These are phyloP conservation scores for Mycena vulgaris DNA, from an alignment of 768 basidiomycete genomes.

Conservation along the genomic window DNA sequence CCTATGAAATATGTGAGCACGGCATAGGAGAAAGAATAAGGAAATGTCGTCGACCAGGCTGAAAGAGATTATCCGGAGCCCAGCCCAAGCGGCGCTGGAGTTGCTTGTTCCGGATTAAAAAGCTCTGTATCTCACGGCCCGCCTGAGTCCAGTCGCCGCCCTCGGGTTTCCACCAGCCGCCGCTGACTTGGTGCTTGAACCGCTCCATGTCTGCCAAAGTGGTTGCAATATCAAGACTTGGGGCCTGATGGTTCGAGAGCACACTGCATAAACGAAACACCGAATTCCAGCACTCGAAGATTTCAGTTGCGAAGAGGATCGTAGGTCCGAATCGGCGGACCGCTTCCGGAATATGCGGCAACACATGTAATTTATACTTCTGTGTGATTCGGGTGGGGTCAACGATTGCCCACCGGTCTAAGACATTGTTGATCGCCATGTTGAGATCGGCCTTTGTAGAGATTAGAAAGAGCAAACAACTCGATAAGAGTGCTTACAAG, in stretches of 20 bases:
- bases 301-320: background rate
- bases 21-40: no score
- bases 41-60: no score
- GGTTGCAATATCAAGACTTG: slow-evolving; percentile 12
- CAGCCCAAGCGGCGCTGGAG: background rate
- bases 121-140: background rate
- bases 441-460: slow-evolving; percentile 28
- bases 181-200: slow-evolving; percentile 19
- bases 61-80: background rate
- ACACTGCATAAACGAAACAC: slow-evolving; percentile 11
- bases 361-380: slow-evolving; percentile 9
- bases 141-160: background rate
- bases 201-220: slow-evolving; percentile 25
- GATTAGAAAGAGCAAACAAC: background rate
- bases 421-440: slow-evolving; percentile 35
- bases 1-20: no score
- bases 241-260: slow-evolving; percentile 7
- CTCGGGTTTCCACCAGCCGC: slow-evolving; percentile 11
- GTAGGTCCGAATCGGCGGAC: slow-evolving; percentile 9
- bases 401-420: slow-evolving; percentile 24
- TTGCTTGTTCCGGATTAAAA: background rate
- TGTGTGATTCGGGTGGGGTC: slow-evolving; percentile 44
- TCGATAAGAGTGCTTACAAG: background rate
- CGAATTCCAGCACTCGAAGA: slow-evolving; percentile 23
- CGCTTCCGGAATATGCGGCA: background rate